Base-by-base conservation (phyloP, 352 stramenopile species). In the Phytophthora brassicae region DNA sequence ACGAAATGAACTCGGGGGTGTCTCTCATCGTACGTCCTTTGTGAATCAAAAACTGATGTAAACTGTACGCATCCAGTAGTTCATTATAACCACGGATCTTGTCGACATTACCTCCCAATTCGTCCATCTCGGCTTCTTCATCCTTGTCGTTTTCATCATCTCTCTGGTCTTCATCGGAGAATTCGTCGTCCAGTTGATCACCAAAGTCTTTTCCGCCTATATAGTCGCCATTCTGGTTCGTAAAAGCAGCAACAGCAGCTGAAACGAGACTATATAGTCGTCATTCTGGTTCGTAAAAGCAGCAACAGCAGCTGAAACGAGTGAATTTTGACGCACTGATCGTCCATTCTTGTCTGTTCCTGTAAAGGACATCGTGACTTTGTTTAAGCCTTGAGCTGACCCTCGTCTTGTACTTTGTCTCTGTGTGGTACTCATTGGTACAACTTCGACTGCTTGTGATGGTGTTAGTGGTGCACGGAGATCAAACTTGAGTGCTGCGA, bases 21-120 rank as follows among this genome's bases (percentile, higher is more conserved):
- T 94, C 78, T 31, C 83, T 75, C 66, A 96, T 81, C 6, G 81
- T 78, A 12, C 74, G 66, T 2, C 89, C 90, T 50, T 96, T 89
- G 59, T 92, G 86, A 58, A 97, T 96, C 56, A 94, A 77, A 63
- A 97, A 96, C 48, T 96, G 84, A 44, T 97, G 86, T 16, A 96
- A 65, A 22, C 79, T 90, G 70, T 90, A 89, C 14, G 78, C 74
- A 63, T 92, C 85, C 36, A 92, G 56, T 14, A 92, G 75, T 39
- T 91, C 81, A 46, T 89, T 91, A 75, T 92, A 94, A 17, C 81
- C 81, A 38, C 83, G 81, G 38, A 92, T 84, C 59, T 92, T 91
- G 17, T 88, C 82, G 4, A 94, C 79, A 39, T 90, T 94, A 17
- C 70, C 67, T 14, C 82, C 77, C 42, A 92, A 48, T 29, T 91